These are phyloP conservation scores for Neurospora sp. DNA, from an alignment of 495 filamentous ascomycete species.

Conservation along the genomic window DNA sequence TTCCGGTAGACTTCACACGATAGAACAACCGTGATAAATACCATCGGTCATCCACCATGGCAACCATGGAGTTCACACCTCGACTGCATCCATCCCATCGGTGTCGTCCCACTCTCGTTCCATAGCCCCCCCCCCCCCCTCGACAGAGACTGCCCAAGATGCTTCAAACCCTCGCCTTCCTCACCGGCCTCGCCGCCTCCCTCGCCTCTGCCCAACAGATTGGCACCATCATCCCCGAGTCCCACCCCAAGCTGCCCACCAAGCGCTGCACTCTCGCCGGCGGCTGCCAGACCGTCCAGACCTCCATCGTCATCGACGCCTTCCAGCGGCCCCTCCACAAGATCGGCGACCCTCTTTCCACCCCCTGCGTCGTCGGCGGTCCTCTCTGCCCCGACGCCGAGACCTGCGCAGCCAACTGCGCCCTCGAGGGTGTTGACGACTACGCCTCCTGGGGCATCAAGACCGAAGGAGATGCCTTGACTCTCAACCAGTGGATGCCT, in stretches of 20 bases:
- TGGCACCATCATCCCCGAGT: constrained; percentile 14
- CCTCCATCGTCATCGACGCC: constrained; percentile 52
- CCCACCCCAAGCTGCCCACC: constrained; percentile 49
- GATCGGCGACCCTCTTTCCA: constrained; percentile 1
- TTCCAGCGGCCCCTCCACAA: constrained; percentile 17
- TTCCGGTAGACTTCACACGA: not conserved
- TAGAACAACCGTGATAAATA: not conserved
- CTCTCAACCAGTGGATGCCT: constrained; percentile 46
- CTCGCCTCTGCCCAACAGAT: constrained; percentile 13
- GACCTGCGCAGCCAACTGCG: constrained; percentile 41
- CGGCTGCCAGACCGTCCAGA: constrained; percentile 42
- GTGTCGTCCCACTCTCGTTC: not conserved
- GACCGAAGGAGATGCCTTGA: constrained; percentile 36
- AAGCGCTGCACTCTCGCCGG: constrained; percentile 41
- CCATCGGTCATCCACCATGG: not conserved
- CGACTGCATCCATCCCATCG: not conserved
- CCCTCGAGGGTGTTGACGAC: constrained; percentile 39
- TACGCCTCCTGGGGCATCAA: constrained; percentile 36
- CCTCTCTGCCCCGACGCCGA: constrained; percentile 38
- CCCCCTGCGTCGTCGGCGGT: constrained; percentile 41
- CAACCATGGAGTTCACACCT: not conserved
- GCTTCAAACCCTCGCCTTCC: constrained; percentile 7
- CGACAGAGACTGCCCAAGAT: not conserved
- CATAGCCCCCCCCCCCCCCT: not conserved
- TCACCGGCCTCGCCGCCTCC: constrained; percentile 3